Evolutionary conservation across 345 rosid species (phyloP).

Genomic region (Triadica sebifera): DNA sequence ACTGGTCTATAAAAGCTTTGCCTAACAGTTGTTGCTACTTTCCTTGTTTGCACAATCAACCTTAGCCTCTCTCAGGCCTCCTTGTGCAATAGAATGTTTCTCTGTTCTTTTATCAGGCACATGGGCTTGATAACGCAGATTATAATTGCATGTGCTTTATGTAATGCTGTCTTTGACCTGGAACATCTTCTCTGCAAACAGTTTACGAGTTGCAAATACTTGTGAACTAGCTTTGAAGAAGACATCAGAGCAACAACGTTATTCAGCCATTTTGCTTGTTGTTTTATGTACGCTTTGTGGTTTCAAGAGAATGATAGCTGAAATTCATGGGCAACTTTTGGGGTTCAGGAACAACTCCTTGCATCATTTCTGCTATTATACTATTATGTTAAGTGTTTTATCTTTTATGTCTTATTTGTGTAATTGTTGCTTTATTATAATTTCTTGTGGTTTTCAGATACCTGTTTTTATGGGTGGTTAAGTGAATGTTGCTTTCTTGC

Average conservation of each 20-base stretch:
- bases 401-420: background rate
- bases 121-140: background rate
- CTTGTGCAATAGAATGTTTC: background rate
- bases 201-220: background rate
- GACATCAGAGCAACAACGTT: background rate
- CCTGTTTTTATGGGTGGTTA: conserved; percentile 8
- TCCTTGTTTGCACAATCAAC: background rate
- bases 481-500: conserved; percentile 16
- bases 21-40: background rate
- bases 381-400: background rate
- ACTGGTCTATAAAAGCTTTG: background rate
- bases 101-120: background rate
- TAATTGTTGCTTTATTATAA: conserved; percentile 9
- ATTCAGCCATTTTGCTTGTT: background rate
- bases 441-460: conserved; percentile 20
- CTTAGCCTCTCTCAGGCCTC: background rate
- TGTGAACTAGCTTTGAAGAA: conserved; percentile 1
- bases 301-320: background rate
- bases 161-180: background rate
- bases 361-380: background rate
- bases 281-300: conserved; percentile 4
- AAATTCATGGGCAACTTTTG: conserved; percentile 7
- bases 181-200: background rate
- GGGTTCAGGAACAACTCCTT: conserved; percentile 6
- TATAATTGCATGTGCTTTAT: background rate